Evolutionary conservation across 2,329 filamentous ascomycete species (phyloP).

Genomic region (Verticillium klebahnii): DNA sequence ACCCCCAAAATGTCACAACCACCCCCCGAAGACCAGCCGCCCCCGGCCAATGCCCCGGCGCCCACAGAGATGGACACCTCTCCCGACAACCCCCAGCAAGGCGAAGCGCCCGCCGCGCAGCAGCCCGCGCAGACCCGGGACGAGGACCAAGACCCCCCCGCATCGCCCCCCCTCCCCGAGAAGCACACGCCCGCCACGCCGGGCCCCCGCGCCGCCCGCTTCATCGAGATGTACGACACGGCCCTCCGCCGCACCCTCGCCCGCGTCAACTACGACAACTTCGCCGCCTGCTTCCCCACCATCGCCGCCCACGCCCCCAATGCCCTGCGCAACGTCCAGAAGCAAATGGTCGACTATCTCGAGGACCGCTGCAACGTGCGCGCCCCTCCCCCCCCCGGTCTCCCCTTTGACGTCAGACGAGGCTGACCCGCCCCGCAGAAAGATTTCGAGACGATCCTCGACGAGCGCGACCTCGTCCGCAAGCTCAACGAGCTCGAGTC

Average conservation of each 20-base stretch:
- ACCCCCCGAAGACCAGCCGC: neutral
- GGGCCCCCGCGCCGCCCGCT: slow-evolving; percentile 51
- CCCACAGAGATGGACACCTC: neutral
- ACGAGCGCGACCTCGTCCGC: slow-evolving; percentile 46
- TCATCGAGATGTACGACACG: slow-evolving; percentile 48
- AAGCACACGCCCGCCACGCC: slow-evolving; percentile 41
- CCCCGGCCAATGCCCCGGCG: neutral
- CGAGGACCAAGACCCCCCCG: slow-evolving; percentile 11
- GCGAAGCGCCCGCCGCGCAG: neutral
- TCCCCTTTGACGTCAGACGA: neutral
- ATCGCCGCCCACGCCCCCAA: slow-evolving; percentile 46
- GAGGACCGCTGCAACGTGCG: slow-evolving; percentile 46
- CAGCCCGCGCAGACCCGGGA: neutral
- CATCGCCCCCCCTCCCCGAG: slow-evolving; percentile 34
- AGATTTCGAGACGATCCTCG: slow-evolving; percentile 54
- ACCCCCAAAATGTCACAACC: neutral
- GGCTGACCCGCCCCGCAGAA: slow-evolving; percentile 23
- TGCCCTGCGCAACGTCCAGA: slow-evolving; percentile 50
- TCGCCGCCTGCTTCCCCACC: slow-evolving; percentile 58
- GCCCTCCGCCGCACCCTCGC: slow-evolving; percentile 49
- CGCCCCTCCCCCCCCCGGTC: neutral
- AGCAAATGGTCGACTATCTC: slow-evolving; percentile 53
- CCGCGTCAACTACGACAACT: slow-evolving; percentile 52
- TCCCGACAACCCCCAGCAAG: neutral
- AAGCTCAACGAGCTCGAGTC: slow-evolving; percentile 56